Base-by-base conservation (phyloP, 2,329 filamentous ascomycete genomes). In the Colletotrichum cuscutae region DNA sequence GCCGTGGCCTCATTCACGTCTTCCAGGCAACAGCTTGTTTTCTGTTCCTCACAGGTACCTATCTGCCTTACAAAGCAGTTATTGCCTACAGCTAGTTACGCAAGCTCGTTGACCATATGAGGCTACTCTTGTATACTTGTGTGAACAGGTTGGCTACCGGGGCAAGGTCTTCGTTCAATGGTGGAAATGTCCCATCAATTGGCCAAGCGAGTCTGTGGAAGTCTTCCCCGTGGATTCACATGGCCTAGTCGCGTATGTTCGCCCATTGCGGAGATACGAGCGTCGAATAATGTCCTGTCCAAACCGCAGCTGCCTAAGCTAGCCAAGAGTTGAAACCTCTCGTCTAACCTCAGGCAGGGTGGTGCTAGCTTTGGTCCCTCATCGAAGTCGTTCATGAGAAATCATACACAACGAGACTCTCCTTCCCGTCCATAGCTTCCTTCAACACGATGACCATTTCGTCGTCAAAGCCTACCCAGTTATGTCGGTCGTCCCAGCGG, bases 391-490 rank as follows among this genome's bases (percentile, higher is more conserved):
- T 24, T 81, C 77, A 84, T n/a, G 93, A 94, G 82, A 98, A 98
- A 81, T 98, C 94, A 80, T 98, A 98, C 56, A 97, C 91, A 79
- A 95, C 89, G 74, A 98, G 82, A 73, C 92, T 91, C 79, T 96
- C 93, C 52, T 88, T 88, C 1, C 93, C 93, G 30, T 89, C 85
- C 30, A 84, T 82, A 75, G 90, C 89, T 82, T 96, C 93, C 75
- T 94, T 92, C 63, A 97, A 85, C 54, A 98, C 90, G 74, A 97
- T 92, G n/a, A 98, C 93, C 84, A 95, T 95, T 81, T 97, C 94
- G 56, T 97, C 94, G 78, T 98, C 95, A 78, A 98, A 98, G 0
- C 94, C 94, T 9, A 98, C 91, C 90, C 93, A 96, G 64, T 89
- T 89, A 72, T 86, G 83, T 61, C 83, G 81, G 71, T 87, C 86